Conservation (phyloP, 176 grass and related monocot species). For the Carex littledalei region DNA sequence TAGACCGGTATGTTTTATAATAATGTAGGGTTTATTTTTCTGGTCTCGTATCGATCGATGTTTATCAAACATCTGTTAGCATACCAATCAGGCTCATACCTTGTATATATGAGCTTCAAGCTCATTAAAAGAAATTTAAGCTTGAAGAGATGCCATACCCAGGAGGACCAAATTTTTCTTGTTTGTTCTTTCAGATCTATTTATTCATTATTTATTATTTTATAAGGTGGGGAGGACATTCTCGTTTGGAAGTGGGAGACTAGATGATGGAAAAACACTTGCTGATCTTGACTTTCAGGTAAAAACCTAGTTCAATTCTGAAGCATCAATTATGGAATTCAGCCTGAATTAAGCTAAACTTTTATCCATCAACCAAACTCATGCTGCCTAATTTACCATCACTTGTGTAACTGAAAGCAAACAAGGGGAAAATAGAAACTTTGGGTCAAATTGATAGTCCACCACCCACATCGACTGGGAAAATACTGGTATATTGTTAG, state of each 20-base stretch:
- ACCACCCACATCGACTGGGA: not conserved
- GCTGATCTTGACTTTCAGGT: constrained; percentile 88
- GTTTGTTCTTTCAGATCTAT: not conserved
- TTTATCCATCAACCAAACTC: not conserved
- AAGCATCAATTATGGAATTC: not conserved
- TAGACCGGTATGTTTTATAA: constrained; percentile 46
- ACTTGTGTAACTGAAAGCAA: not conserved
- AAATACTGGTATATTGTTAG: not conserved
- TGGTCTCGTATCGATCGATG: not conserved
- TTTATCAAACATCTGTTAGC: not conserved
- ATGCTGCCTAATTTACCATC: not conserved
- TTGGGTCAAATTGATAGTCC: not conserved
- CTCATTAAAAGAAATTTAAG: not conserved
- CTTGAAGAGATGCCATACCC: not conserved
- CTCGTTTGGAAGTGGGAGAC: constrained; percentile 59
- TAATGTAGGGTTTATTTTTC: not conserved
- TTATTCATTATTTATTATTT: not conserved
- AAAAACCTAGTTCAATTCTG: not conserved
- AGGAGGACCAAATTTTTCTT: not conserved
- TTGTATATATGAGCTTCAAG: not conserved
- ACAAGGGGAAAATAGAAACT: not conserved
- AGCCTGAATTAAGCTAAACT: not conserved
- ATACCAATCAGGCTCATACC: not conserved
- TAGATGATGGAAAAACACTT: constrained; percentile 83
- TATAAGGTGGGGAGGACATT: constrained; percentile 78